Base-by-base conservation (phyloP, 352 stramenopile species). In the Globisporangium mamillatum region DNA sequence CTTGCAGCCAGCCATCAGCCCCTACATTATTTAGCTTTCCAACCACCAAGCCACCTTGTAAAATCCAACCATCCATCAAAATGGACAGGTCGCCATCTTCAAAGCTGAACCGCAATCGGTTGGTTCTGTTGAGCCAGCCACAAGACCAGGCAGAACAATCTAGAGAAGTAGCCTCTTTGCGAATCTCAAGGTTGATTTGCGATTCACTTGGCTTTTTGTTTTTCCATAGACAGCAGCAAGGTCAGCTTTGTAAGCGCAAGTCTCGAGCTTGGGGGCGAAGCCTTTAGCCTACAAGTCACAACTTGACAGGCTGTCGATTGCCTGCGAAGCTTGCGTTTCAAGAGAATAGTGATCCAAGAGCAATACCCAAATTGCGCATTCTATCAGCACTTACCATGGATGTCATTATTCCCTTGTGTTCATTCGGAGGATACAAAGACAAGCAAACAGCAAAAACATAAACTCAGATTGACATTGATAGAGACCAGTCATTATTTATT, bases 221-320 rank as follows among this genome's bases (percentile, higher is more conserved):
- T 50, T n/a, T 16, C 41, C 16, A n/a, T n/a, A 50, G 41, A 50
- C 5, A n/a, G 7, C n/a, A n/a, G 20, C n/a, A 57, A 8, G 50
- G 53, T 59, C 27, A 59, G 24, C 53, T 27, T 22, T 59, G 53
- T 36, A 36, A 34, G 53, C 53, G 53, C 53, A 59, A 59, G 52
- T 27, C 25, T 25, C 16, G 22, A 34, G 7, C 52, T 46, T 20
- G 41, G 41, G 4, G 14, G 4, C 16, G 14, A 9, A 50, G 29
- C 12, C 20, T 14, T 24, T 41, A 38, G 24, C 58, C 25, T 50
- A 24, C 34, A 63, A 48, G 12, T 52, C 24, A 9, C 52, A 32
- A 32, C 29, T 32, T 32, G 29, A 32, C 29, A 20, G 27, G 2
- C 41, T 38, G 25, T 25, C 10, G 25, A 34, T 60, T 60, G 16